Percentiles rank a stretch among this genome's conserved stretches.
These are phyloP conservation scores for Croton setiger DNA, from an alignment of 441 rosid species.

Conservation along the genomic window DNA sequence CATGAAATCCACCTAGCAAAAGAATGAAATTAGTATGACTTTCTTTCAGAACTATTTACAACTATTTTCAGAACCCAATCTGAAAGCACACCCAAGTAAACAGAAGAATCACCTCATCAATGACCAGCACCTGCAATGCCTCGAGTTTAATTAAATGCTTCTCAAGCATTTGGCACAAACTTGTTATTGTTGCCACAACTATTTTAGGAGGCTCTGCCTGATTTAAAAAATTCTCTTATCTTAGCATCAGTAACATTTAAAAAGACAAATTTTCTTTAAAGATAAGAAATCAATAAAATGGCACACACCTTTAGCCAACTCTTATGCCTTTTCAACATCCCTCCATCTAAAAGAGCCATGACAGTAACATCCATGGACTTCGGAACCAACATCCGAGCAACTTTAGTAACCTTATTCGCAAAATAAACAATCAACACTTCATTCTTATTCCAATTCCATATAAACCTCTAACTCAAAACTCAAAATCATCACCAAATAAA, in stretches of 20 bases:
- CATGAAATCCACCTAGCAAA: conserved; percentile 78
- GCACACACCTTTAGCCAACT: conserved; percentile 76
- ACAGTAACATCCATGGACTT: conserved; percentile 48
- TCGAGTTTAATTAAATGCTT: conserved; percentile 69
- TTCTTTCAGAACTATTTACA: conserved; percentile 1
- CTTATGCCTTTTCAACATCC: conserved; percentile 67
- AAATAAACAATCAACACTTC: conserved; percentile 12
- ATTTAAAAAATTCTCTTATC: conserved; percentile 12
- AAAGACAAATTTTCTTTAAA: neutral
- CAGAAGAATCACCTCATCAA: conserved; percentile 67
- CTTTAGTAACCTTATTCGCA: conserved; percentile 60
- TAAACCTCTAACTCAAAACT: neutral
- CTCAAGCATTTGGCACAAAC: conserved; percentile 83
- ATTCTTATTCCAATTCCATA: neutral
- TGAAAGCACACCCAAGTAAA: conserved; percentile 11
- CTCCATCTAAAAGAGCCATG: conserved; percentile 92
- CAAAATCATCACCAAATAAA: neutral
- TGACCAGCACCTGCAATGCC: conserved; percentile 60
- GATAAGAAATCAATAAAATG: neutral
- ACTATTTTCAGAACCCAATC: neutral
- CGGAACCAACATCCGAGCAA: conserved; percentile 72
- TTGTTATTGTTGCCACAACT: conserved; percentile 77
- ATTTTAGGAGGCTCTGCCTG: conserved; percentile 95
- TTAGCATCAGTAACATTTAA: neutral
- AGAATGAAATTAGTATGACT: conserved; percentile 15